Base-by-base conservation (phyloP, 1,139 yeast species). In the Williopsis jadinii region DNA sequence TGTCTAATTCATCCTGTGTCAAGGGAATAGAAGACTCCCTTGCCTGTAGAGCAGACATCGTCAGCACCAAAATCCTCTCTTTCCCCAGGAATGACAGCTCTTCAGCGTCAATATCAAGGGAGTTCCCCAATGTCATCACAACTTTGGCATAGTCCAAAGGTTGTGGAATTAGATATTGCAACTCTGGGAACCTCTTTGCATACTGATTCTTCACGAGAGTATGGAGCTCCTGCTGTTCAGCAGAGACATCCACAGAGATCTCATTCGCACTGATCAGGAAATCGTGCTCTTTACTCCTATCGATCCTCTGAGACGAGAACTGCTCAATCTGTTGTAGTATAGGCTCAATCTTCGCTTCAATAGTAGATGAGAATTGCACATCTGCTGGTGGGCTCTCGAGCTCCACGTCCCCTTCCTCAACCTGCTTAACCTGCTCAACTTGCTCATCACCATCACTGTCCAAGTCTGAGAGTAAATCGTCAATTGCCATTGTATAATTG, bases 1-100 rank as follows among this genome's bases (percentile, higher is more conserved):
- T 58, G 1, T 54, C 52, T 44, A 79, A 56, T 42, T 73, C 77
- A 30, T 2, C 67, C 63, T 30, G 59, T 61, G 30, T n/a, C 26
- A 34, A 28, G 6, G 30, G 6, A 3, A n/a, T 11, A 8, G 29
- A 9, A 1, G 13, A 11, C 2, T 26, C 40, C 19, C 41, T 37
- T 6, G 70, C 67, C 24, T 70, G 68, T 32, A 80, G 67, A 2
- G 86, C 80, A 0, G 95, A 76, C 83, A 88, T 85, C 2, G 83
- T 74, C 8, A 88, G 63, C 3, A 86, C 82, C 56, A 88, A 68
- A 0, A 80, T 67, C 50, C 84, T 84, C 40, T 88, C 95, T 41
- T 73, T 75, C 5, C 76, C 61, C 2, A 82, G 53, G 35, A 79
- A 65, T 2, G 61, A 55, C 3, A 54, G 51, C 24, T 62, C 60